Percentiles rank a stretch among this genome's conserved stretches.
phyloP scores from a whole-genome alignment of 2,329 filamentous ascomycete species.

The Xylariaceae sp. region DNA sequence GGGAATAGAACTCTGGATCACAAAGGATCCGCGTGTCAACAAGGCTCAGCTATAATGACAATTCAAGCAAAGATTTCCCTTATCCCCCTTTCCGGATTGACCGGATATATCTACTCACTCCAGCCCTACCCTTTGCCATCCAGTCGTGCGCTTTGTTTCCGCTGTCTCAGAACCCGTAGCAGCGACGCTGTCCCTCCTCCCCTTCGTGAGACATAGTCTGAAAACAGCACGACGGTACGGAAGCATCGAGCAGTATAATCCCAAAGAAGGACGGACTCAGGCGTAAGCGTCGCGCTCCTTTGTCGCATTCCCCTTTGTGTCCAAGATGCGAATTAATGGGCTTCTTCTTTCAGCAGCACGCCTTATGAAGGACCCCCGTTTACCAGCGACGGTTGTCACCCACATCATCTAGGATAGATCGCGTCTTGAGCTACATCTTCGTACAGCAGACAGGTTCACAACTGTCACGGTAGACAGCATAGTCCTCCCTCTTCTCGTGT shows the following conservation, averaged over 20 bases:
- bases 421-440: background rate
- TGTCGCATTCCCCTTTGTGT: constrained; percentile 15
- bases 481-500: too few species aligned
- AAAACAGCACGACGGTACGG: constrained; percentile 17
- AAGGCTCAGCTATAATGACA: background rate
- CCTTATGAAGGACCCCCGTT: constrained; percentile 13
- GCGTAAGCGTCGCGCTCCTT: constrained; percentile 1
- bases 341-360: constrained; percentile 16
- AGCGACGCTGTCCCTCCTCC: background rate
- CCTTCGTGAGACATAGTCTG: constrained; percentile 12
- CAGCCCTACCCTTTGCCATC: background rate
- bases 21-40: background rate
- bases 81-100: background rate
- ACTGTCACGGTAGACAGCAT: too few species aligned
- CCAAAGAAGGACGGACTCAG: constrained; percentile 2
- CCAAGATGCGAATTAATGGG: background rate
- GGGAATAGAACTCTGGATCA: background rate
- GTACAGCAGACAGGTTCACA: too few species aligned
- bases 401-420: background rate
- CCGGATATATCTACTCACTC: too few species aligned
- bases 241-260: constrained; percentile 7
- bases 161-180: background rate
- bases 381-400: background rate
- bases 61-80: background rate
- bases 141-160: constrained; percentile 5